Evolutionary conservation across 805 yeast species (phyloP).

Genomic region (Candida chauliodis): DNA sequence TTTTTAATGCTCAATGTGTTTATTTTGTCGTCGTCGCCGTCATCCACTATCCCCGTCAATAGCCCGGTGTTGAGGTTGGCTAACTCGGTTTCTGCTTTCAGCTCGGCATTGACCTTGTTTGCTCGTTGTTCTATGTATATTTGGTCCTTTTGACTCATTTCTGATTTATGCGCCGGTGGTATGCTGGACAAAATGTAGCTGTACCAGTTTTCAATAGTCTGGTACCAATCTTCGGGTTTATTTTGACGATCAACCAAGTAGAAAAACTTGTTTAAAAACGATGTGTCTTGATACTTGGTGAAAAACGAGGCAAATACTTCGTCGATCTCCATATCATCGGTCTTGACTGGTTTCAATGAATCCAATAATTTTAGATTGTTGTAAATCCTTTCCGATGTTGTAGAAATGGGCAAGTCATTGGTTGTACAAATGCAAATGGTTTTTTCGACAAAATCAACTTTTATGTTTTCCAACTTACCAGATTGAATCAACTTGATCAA

Average conservation of each 20-base stretch:
- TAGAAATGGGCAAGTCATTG: slow-evolving; percentile 3
- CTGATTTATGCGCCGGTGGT: slow-evolving; percentile 24
- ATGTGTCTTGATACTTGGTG: slow-evolving; percentile 1
- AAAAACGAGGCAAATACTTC: neutral
- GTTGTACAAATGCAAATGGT: slow-evolving; percentile 2
- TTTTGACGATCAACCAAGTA: slow-evolving; percentile 7
- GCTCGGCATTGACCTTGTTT: slow-evolving; percentile 9
- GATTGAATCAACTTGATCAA: slow-evolving; percentile 24
- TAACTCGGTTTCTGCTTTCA: slow-evolving; percentile 5
- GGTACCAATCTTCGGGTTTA: slow-evolving; percentile 6
- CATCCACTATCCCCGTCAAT: slow-evolving; percentile 5
- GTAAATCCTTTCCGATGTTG: slow-evolving; percentile 14
- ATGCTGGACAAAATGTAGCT: slow-evolving; percentile 14
- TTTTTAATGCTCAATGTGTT: slow-evolving; percentile 3
- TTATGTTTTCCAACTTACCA: slow-evolving; percentile 26
- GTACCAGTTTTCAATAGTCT: slow-evolving; percentile 10
- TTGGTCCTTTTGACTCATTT: slow-evolving; percentile 34
- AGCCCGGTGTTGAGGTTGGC: slow-evolving; percentile 7
- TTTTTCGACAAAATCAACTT: slow-evolving; percentile 27
- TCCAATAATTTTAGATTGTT: slow-evolving; percentile 22
- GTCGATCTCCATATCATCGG: slow-evolving; percentile 17
- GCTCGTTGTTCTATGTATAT: slow-evolving; percentile 30
- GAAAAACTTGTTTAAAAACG: slow-evolving; percentile 7
- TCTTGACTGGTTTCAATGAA: slow-evolving; percentile 10
- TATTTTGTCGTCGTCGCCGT: slow-evolving; percentile 7